Percentiles rank a stretch among this genome's conserved stretches.
Conservation (phyloP, 1,284 basidiomycete species). For the Lentinus polychrous region DNA sequence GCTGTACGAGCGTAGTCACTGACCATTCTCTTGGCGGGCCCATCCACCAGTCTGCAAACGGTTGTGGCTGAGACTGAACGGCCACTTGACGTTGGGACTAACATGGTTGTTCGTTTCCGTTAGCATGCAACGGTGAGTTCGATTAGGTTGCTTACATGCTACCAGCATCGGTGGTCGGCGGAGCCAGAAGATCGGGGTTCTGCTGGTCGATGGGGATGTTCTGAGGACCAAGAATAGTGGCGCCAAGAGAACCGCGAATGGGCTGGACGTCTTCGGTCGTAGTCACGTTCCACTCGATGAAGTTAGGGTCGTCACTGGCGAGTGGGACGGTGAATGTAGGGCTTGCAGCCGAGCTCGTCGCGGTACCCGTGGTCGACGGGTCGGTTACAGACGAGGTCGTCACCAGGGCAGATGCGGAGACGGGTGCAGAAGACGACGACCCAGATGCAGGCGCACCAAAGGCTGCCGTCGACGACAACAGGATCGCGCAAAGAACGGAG, state of each 20-base stretch:
- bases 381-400: background rate
- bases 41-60: conserved; percentile 28
- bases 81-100: conserved; percentile 59
- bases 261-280: conserved; percentile 21
- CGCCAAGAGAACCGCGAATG: conserved; percentile 35
- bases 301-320: conserved; percentile 42
- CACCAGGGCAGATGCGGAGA: conserved; percentile 2
- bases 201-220: conserved; percentile 41
- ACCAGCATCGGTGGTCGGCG: conserved; percentile 56
- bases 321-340: conserved; percentile 30
- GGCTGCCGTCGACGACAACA: conserved; percentile 2
- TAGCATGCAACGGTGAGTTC: too few species aligned
- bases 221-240: conserved; percentile 46
- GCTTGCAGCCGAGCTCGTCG: background rate
- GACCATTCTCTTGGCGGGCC: conserved; percentile 53
- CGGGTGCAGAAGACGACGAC: conserved; percentile 7
- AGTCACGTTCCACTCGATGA: conserved; percentile 25
- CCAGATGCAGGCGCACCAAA: conserved; percentile 10
- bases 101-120: background rate
- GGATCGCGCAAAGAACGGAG: conserved; percentile 9
- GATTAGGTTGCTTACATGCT: conserved; percentile 34
- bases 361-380: background rate
- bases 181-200: conserved; percentile 53
- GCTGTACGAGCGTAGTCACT: conserved; percentile 8
- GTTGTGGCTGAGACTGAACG: conserved; percentile 57